Evolutionary conservation across 495 filamentous ascomycete species (phyloP).

Genomic region (Daldinia decipiens): DNA sequence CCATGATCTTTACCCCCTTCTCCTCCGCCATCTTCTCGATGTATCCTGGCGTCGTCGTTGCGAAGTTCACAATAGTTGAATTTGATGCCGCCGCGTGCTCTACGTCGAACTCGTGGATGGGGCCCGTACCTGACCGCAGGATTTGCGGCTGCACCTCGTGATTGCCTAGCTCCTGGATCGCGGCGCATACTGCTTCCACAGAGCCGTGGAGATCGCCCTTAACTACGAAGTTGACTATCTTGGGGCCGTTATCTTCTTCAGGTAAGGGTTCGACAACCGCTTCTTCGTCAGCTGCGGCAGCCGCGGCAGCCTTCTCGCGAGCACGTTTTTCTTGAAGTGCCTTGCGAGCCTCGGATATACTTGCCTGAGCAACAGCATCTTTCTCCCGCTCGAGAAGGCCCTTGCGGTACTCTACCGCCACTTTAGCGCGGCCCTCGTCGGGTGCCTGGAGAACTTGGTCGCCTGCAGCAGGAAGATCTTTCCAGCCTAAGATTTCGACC

Average conservation of each 20-base stretch:
- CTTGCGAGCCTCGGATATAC: conserved; percentile 77
- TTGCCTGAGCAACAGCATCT: conserved; percentile 70
- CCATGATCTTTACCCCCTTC: conserved; percentile 76
- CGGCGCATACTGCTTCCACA: conserved; percentile 85
- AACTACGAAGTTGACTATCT: conserved; percentile 81
- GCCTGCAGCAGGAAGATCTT: conserved; percentile 88
- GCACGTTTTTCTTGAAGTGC: conserved; percentile 69
- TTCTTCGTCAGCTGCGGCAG: conserved; percentile 17
- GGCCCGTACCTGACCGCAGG: conserved; percentile 79
- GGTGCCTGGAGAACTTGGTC: conserved; percentile 85
- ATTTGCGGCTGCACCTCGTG: conserved; percentile 82
- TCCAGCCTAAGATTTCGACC: conserved; percentile 94
- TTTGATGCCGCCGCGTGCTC: conserved; percentile 81
- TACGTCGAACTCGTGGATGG: conserved; percentile 85
- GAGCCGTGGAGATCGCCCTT: conserved; percentile 95
- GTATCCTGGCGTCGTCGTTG: conserved; percentile 72
- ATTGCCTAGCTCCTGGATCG: conserved; percentile 79
- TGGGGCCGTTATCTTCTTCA: conserved; percentile 60
- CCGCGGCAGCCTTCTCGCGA: conserved; percentile 49
- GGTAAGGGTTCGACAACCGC: conserved; percentile 33
- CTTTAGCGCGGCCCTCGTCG: conserved; percentile 80
- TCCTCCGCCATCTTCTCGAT: conserved; percentile 75
- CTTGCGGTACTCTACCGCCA: conserved; percentile 78
- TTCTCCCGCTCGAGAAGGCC: conserved; percentile 60
- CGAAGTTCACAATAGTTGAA: conserved; percentile 86